Evolutionary conservation across 2,329 filamentous ascomycete species (phyloP).

Genomic region (Xylaria hypoxylon): DNA sequence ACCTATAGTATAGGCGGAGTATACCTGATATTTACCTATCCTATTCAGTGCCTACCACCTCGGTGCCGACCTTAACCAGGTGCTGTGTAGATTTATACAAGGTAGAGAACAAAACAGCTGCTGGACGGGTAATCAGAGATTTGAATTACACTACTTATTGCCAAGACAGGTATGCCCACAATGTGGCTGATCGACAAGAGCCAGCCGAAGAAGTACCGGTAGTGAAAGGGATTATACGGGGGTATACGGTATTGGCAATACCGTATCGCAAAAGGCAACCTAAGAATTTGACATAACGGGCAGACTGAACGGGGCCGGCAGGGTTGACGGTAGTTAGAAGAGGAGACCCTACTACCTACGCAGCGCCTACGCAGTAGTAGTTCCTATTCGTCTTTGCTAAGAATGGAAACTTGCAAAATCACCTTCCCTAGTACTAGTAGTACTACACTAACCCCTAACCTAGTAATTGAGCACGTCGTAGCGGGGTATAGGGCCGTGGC

Average conservation of each 20-base stretch:
- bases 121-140: neutral
- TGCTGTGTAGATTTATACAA: neutral
- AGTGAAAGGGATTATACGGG: slow-evolving; percentile 6
- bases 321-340: neutral
- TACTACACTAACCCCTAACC: too few relatives aligned
- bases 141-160: slow-evolving; percentile 16
- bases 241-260: neutral
- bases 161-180: slow-evolving; percentile 12
- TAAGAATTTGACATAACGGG: slow-evolving; percentile 20
- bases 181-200: slow-evolving; percentile 3
- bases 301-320: neutral
- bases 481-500: slow-evolving; percentile 4
- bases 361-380: too few relatives aligned
- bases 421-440: neutral
- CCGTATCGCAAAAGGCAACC: neutral
- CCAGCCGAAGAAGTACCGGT: neutral
- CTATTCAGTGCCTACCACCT: neutral
- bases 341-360: slow-evolving; percentile 4
- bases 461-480: neutral
- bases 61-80: neutral
- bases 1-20: neutral
- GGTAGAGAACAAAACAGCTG: neutral
- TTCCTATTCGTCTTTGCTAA: neutral
- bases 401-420: neutral
- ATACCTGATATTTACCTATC: neutral